phyloP scores from a whole-genome alignment of 2,329 filamentous ascomycete species.

The Botrytis paeoniae region DNA sequence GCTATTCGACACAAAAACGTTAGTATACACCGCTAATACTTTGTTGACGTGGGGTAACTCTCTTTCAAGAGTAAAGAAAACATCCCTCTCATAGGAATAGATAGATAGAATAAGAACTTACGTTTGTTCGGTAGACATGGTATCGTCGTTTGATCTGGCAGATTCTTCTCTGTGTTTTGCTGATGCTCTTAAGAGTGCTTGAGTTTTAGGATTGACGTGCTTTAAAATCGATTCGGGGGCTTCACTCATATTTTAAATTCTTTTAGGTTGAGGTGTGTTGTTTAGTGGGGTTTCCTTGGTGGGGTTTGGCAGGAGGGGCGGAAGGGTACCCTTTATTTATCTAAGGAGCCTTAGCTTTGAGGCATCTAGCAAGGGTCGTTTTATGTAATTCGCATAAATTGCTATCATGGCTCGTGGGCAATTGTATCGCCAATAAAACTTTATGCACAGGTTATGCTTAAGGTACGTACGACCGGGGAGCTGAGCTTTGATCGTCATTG shows the following conservation, averaged over 20 bases:
- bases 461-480: background rate
- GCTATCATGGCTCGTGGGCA: background rate
- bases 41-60: slow-evolving; percentile 14
- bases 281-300: slow-evolving; percentile 24
- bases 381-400: background rate
- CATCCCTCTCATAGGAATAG: background rate
- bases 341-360: background rate
- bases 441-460: background rate
- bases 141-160: slow-evolving; percentile 43
- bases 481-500: slow-evolving; percentile 9
- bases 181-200: slow-evolving; percentile 41
- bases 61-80: background rate
- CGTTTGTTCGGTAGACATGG: slow-evolving; percentile 79
- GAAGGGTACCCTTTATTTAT: background rate
- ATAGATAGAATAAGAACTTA: slow-evolving; percentile 41
- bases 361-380: background rate
- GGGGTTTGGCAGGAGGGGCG: slow-evolving; percentile 16
- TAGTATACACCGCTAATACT: slow-evolving; percentile 31
- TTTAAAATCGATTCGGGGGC: slow-evolving; percentile 43
- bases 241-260: slow-evolving; percentile 28
- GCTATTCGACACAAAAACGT: slow-evolving; percentile 50
- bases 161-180: slow-evolving; percentile 37
- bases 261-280: slow-evolving; percentile 19
- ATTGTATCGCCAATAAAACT: background rate
- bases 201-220: slow-evolving; percentile 47